phyloP scores from a whole-genome alignment of 768 basidiomycete species.

The Mycena alexandri region DNA sequence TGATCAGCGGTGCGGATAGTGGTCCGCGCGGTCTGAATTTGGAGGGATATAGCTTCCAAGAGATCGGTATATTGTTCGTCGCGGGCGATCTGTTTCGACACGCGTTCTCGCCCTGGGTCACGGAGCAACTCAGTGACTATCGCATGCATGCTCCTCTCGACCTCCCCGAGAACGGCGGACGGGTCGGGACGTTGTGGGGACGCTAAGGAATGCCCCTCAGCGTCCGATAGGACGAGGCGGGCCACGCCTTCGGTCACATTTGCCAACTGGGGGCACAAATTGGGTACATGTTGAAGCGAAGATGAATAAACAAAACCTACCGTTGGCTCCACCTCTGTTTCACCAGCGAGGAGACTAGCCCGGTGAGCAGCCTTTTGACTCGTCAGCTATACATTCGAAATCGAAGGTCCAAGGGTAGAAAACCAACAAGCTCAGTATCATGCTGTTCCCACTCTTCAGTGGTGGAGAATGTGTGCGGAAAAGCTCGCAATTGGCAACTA shows the following conservation, averaged over 20 bases:
- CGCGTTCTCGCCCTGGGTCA: not conserved
- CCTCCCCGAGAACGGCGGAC: not conserved
- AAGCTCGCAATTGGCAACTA: no score
- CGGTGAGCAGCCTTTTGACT: no score
- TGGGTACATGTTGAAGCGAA: not conserved
- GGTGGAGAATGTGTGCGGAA: no score
- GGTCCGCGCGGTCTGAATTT: not conserved
- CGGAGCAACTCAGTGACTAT: constrained; percentile 1
- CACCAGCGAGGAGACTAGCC: no score
- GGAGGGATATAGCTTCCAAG: not conserved
- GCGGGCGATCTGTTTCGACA: no score
- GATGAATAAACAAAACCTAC: not conserved
- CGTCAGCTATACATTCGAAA: no score
- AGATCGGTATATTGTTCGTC: not conserved
- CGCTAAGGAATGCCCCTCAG: not conserved
- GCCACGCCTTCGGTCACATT: not conserved
- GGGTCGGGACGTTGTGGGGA: not conserved
- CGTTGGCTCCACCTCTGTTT: no score
- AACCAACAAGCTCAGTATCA: no score
- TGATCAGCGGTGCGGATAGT: not conserved
- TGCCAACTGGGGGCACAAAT: constrained; percentile 5
- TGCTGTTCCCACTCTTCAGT: no score
- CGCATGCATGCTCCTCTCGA: constrained; percentile 1
- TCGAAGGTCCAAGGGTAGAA: no score
- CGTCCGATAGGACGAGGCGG: not conserved